Evolutionary conservation across 441 rosid species (phyloP), one percentile per base, ranked within the genome.

Genomic region (Rhodomyrtus psidioides): DNA sequence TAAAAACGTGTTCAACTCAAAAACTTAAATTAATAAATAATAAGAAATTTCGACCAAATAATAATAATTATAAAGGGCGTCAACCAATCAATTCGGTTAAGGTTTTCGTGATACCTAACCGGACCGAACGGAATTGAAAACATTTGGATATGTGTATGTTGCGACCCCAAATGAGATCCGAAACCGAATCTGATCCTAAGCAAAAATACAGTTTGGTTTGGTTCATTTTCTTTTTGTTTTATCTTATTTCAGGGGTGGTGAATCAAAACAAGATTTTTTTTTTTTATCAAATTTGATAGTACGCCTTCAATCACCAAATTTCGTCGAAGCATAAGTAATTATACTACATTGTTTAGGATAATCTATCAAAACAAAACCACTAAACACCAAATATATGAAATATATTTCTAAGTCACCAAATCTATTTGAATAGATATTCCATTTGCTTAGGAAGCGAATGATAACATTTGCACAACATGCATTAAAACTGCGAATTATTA

Each of bases 81-180:
- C 51, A 49, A 49, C 12, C 51, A 10, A 9, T 49, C 3, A 10
- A 3, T 49, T 59, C 9, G 0, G 4, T 55, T 55, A 3, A 0
- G 9, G 4, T 27, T 59, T 3, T 27, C 3, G 34, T 2, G 30
- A 59, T 27, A 27, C 34, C 14, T 0, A 9, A 6, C 44, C 7
- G 1, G 4, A 42, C 46, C 46, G 46, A 57, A 2, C 3, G 0
- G 6, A 27, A n/a, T 6, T 1, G 51, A 3, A 59, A 13, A 6
- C 65, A 2, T 14, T 6, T 58, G 65, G 16, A 12, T 58, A 2
- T n/a, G 16, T n/a, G 19, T 6, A n/a, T 13, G 17, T 6, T n/a
- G 65, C 6, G 26, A 23, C 26, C 9, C 2, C 4, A 55, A 55
- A 55, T 55, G 9, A 3, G 5, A 19, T 7, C 2, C 26, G 3